Percentiles rank a stretch among this genome's conserved stretches.
Evolutionary conservation across 306 rosid species (phyloP).

Genomic region (Cicer pinnatifidum): DNA sequence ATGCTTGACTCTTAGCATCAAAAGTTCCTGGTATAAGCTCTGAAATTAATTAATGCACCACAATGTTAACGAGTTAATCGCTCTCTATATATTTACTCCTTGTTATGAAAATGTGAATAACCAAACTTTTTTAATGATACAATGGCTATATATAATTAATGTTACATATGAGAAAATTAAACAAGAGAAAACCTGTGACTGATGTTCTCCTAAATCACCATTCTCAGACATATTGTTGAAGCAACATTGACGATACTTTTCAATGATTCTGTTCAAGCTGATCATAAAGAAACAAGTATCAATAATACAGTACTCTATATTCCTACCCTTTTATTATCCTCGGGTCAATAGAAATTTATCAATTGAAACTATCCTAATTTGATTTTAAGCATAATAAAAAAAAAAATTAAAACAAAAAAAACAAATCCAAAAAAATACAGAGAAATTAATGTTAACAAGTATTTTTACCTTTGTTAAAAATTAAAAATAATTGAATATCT

Average conservation of each 20-base stretch:
- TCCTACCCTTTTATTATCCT: too few species aligned
- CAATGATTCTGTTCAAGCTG: slow-evolving; percentile 59
- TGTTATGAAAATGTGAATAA: neutral
- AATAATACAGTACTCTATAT: too few species aligned
- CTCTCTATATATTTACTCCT: neutral
- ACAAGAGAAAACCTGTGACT: slow-evolving; percentile 57
- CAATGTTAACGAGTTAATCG: neutral
- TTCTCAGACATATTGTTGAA: slow-evolving; percentile 49
- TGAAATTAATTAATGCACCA: slow-evolving; percentile 42
- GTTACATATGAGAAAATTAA: neutral
- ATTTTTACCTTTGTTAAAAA: too few species aligned
- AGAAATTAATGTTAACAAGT: too few species aligned
- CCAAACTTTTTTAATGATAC: neutral
- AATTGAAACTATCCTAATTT: too few species aligned
- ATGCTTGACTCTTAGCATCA: slow-evolving; percentile 53
- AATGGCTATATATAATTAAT: too few species aligned
- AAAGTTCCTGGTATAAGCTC: slow-evolving; percentile 56
- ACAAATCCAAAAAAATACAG: too few species aligned
- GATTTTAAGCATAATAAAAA: too few species aligned
- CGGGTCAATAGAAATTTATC: too few species aligned
- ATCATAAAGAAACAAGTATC: too few species aligned
- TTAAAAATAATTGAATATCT: too few species aligned
- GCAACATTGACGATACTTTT: slow-evolving; percentile 63
- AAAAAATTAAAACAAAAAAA: too few species aligned
- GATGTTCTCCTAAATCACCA: slow-evolving; percentile 44